Evolutionary conservation across 495 filamentous ascomycete genomes (phyloP), one percentile per base, ranked within the genome.

Genomic region (Astrothelium subdiscretum): DNA sequence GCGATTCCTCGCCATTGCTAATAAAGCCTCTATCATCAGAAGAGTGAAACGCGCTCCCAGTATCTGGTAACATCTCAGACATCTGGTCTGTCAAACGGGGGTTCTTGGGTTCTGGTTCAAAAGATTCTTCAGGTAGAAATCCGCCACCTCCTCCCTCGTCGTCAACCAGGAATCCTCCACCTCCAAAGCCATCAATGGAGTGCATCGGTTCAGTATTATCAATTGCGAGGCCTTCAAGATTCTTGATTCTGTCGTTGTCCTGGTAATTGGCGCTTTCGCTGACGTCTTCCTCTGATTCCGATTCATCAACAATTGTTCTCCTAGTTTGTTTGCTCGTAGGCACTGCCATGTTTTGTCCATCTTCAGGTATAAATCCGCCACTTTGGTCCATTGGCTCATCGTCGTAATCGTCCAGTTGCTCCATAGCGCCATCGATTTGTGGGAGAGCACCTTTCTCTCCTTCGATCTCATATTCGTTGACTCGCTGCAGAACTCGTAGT

Each of bases 401-500:
- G 27, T 35, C 54, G 6, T 32, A 22, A 13, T 64, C 62, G 24
- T 31, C 42, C 22, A 35, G 27, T 18, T 38, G 59, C 15, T 40
- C 26, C 32, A 44, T 31, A 40, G 22, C 58, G 6, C 29, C 60
- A 13, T 59, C 15, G 4, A 11, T 12, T 18, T 12, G 58, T 42
- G 24, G 3, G 15, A 27, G 6, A 6, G 32, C 2, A 4, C 64
- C 57, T 62, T 59, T 44, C 27, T 81, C 79, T 5, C 79, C 83
- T 61, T 84, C 82, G 59, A 77, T 71, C 1, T 76, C 80, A 70
- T 89, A 88, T 4, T 71, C 77, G 60, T 81, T 82, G 8, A 97
- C 83, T 62, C 90, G 81, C 74, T 95, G 82, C 58, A 84, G 78
- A 61, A 98, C 90, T 60, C 89, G 80, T 67, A 97, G 72, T 32